phyloP scores from a whole-genome alignment of 371 early-diverging fungal species.

The Rhizopus arrhizus region DNA sequence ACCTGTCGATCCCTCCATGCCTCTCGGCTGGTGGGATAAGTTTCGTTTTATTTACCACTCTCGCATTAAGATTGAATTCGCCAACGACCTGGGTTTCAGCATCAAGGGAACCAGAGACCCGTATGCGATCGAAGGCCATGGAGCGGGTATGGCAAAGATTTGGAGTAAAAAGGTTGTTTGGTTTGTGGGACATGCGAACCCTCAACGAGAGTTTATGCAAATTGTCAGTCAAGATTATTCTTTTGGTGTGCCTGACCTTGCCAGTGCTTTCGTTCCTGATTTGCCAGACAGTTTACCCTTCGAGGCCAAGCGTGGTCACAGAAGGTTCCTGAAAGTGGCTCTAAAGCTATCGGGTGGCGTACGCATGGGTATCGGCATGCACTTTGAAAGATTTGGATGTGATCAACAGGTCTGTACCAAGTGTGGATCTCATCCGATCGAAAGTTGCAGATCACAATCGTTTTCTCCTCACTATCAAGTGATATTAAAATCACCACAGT shows the following conservation, averaged over 20 bases:
- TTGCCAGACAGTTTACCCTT: conserved; percentile 12
- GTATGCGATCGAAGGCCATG: conserved; percentile 24
- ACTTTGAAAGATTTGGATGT: conserved; percentile 34
- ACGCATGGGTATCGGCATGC: conserved; percentile 51
- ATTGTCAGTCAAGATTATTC: conserved; percentile 51
- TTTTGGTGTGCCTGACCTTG: conserved; percentile 49
- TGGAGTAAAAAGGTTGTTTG: conserved; percentile 50
- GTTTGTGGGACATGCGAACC: conserved; percentile 44
- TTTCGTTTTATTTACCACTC: conserved; percentile 64
- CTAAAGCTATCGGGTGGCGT: conserved; percentile 50
- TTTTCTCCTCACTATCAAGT: conserved; percentile 52
- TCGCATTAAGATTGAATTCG: conserved; percentile 39
- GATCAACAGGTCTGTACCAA: neutral
- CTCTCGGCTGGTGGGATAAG: conserved; percentile 75
- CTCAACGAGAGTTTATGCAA: conserved; percentile 49
- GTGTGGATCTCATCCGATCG: neutral
- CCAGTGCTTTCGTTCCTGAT: conserved; percentile 17
- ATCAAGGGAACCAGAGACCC: conserved; percentile 40
- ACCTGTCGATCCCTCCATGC: conserved; percentile 61
- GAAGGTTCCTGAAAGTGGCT: conserved; percentile 39
- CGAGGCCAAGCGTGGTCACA: neutral
- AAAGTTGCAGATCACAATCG: conserved; percentile 15
- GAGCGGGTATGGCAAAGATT: conserved; percentile 39
- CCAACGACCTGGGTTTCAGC: conserved; percentile 49
- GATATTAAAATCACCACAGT: conserved; percentile 38